These are phyloP conservation scores for Globisporangium irregulare DNA, from an alignment of 352 stramenopile genomes.

Conservation along the genomic window DNA sequence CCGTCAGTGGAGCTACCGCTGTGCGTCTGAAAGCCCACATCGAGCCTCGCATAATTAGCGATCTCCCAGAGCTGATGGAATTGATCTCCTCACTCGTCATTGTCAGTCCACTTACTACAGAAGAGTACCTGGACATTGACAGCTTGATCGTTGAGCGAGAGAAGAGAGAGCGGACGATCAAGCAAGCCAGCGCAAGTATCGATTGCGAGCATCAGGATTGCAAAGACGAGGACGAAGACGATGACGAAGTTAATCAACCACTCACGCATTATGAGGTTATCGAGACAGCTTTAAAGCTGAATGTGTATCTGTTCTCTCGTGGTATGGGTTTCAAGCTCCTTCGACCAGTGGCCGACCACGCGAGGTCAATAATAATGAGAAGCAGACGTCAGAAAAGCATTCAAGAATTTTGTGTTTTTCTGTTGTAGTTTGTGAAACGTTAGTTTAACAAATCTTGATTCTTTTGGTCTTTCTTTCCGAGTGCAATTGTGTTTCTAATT, in stretches of 20 bases:
- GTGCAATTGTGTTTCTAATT: too few species aligned
- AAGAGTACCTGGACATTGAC: background rate
- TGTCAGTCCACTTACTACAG: background rate
- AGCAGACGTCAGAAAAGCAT: background rate
- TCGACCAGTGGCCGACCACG: background rate
- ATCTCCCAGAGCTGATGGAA: background rate
- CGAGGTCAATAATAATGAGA: background rate
- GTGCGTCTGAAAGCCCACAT: background rate
- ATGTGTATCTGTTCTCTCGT: background rate
- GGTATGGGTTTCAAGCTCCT: background rate
- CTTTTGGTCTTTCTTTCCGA: too few species aligned
- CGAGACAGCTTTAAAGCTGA: background rate
- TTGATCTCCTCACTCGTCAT: background rate
- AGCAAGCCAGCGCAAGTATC: background rate
- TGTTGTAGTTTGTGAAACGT: too few species aligned
- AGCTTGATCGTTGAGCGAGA: background rate
- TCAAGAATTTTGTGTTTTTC: background rate
- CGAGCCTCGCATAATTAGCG: background rate
- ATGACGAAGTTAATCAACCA: background rate
- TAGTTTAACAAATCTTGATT: too few species aligned
- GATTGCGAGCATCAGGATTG: background rate
- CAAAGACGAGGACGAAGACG: background rate
- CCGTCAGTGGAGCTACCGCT: background rate
- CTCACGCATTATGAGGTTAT: background rate
- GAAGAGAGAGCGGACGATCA: background rate